Conservation (phyloP, 306 rosid genomes). For the Myrica gale region DNA sequence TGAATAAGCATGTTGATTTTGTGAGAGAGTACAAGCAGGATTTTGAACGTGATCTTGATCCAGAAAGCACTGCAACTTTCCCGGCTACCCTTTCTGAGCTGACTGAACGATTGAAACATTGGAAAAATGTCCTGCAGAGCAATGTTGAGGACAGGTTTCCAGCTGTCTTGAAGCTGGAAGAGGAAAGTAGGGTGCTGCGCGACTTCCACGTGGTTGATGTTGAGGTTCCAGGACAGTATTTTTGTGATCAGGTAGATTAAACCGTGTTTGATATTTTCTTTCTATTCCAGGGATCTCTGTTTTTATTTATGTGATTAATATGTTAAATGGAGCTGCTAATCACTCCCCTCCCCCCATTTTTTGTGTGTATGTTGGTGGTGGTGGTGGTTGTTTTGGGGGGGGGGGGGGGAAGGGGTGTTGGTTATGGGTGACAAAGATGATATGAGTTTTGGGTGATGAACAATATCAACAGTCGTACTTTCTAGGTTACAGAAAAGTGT, state of each 20-base stretch:
- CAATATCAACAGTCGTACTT: background rate
- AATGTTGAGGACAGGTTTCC: slow-evolving; percentile 99
- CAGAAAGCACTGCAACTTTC: slow-evolving; percentile 88
- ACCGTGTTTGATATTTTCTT: background rate
- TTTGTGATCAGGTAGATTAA: slow-evolving; percentile 78
- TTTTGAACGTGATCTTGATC: slow-evolving; percentile 98
- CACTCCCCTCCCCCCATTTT: background rate
- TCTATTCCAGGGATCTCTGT: background rate
- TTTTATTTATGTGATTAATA: background rate
- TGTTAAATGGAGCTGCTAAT: background rate
- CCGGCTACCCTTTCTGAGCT: slow-evolving; percentile 92
- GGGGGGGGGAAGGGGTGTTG: background rate
- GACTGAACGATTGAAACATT: slow-evolving; percentile 88
- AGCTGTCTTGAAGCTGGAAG: slow-evolving; percentile 92
- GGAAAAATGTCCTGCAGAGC: slow-evolving; percentile 98
- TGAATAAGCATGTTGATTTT: slow-evolving; percentile 96
- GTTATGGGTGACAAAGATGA: background rate
- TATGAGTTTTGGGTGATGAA: background rate
- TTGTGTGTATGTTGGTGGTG: background rate
- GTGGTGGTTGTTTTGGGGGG: background rate
- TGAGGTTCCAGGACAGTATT: slow-evolving; percentile 98
- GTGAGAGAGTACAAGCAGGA: slow-evolving; percentile 97
- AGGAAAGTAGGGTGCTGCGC: slow-evolving; percentile 94
- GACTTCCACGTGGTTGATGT: slow-evolving; percentile 99
- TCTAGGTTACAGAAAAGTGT: background rate